Conservation (phyloP, 345 rosid species). For the Corchorus capsularis region DNA sequence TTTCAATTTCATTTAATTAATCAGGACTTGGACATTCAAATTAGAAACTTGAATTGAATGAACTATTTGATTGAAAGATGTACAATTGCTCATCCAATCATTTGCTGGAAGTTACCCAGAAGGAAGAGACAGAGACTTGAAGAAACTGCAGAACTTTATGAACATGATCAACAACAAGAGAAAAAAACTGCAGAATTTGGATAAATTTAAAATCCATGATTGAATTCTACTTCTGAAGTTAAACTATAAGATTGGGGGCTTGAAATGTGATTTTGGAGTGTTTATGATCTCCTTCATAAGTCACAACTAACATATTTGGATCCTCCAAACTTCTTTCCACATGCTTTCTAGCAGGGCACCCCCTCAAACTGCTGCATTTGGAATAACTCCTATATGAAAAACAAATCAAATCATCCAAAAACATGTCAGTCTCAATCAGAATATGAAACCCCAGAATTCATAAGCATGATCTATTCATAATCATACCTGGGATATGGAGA, state of each 20-base stretch:
- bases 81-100: not conserved
- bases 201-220: not conserved
- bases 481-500: conserved; percentile 45
- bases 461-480: too few relatives aligned
- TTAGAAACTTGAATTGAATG: too few relatives aligned
- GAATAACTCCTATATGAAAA: conserved; percentile 33
- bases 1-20: too few relatives aligned
- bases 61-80: too few relatives aligned
- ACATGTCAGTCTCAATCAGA: not conserved
- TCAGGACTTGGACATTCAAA: too few relatives aligned
- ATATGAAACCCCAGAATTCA: too few relatives aligned
- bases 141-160: not conserved
- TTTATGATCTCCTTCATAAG: conserved; percentile 42
- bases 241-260: not conserved
- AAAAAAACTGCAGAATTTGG: not conserved
- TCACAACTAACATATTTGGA: conserved; percentile 40
- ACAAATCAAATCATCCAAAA: not conserved
- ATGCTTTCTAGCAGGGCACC: conserved; percentile 45
- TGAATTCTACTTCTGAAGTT: not conserved
- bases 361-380: conserved; percentile 41
- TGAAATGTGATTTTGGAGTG: conserved; percentile 24
- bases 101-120: not conserved
- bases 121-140: not conserved
- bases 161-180: not conserved
- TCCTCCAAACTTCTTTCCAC: conserved; percentile 42